phyloP scores from a whole-genome alignment of 257 asterid genomes.

The Solanum chiquidenum region DNA sequence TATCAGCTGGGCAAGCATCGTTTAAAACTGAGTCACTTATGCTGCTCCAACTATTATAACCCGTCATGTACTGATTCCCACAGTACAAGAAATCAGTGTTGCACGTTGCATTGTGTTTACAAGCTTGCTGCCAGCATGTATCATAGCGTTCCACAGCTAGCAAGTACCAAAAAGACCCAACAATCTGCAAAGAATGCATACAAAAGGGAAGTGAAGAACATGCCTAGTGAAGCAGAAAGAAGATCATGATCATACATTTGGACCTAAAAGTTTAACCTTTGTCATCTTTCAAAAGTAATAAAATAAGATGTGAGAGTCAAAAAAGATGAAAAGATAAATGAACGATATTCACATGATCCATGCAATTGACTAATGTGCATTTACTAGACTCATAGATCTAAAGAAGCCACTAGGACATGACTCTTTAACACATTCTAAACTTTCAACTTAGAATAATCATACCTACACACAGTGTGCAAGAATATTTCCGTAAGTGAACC shows the following conservation, averaged over 20 bases:
- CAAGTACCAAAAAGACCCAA: slow-evolving; percentile 99
- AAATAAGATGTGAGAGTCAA: neutral
- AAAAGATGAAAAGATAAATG: neutral
- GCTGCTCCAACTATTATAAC: slow-evolving; percentile 45
- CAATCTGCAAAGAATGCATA: slow-evolving; percentile 51
- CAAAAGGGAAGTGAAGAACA: neutral
- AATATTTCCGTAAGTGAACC: neutral
- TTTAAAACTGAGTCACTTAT: slow-evolving; percentile 39
- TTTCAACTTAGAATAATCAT: neutral
- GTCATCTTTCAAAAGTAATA: neutral
- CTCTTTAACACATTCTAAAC: neutral
- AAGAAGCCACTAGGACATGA: neutral
- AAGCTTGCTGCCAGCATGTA: slow-evolving; percentile 94
- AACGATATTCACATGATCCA: neutral
- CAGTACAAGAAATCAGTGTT: slow-evolving; percentile 65
- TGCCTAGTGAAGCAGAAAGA: neutral
- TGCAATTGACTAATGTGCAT: neutral
- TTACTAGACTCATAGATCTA: neutral
- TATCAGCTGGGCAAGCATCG: slow-evolving; percentile 54
- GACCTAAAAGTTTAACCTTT: neutral
- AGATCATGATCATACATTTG: neutral
- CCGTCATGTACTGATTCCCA: slow-evolving; percentile 57
- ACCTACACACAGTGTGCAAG: neutral
- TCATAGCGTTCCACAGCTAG: slow-evolving; percentile 89
- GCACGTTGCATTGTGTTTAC: slow-evolving; percentile 38